Percentiles rank a stretch among this genome's conserved stretches.
Conservation (phyloP, 2,329 filamentous ascomycete species). For the Penicillium sp. region DNA sequence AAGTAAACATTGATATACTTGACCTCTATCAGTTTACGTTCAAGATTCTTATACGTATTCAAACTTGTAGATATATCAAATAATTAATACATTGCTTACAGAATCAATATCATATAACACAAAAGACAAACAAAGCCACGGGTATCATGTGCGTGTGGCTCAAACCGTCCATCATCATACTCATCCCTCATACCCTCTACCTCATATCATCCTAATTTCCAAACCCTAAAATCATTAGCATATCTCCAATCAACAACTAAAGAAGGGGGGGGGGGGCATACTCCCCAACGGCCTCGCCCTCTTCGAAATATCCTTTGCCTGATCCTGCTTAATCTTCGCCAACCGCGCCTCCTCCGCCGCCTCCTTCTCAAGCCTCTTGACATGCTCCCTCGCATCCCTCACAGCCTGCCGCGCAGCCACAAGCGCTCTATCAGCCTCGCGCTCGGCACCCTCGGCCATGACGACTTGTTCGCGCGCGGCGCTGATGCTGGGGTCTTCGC, state of each 20-base stretch:
- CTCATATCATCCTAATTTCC: background rate
- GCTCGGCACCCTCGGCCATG: slow-evolving; percentile 60
- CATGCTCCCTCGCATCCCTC: slow-evolving; percentile 60
- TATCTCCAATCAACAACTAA: background rate
- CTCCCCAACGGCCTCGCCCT: slow-evolving; percentile 65
- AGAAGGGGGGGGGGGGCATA: slow-evolving; percentile 27
- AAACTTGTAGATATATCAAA: too few relatives aligned
- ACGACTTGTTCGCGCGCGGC: slow-evolving; percentile 60
- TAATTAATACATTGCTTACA: too few relatives aligned
- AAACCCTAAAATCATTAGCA: background rate
- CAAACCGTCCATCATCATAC: too few relatives aligned
- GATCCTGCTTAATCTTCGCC: slow-evolving; percentile 65
- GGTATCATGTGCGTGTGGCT: too few relatives aligned
- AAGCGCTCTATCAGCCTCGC: slow-evolving; percentile 62
- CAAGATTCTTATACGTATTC: too few relatives aligned
- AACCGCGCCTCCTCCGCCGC: slow-evolving; percentile 61
- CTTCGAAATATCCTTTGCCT: slow-evolving; percentile 64
- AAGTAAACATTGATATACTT: too few relatives aligned
- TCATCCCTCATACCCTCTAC: background rate
- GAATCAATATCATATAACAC: too few relatives aligned
- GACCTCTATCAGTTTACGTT: too few relatives aligned
- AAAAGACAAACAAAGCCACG: too few relatives aligned
- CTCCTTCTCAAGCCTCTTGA: slow-evolving; percentile 61
- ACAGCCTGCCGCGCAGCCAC: slow-evolving; percentile 57
- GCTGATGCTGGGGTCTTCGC: slow-evolving; percentile 60